Evolutionary conservation across 225 moss, liverwort and hornwort genomes (phyloP).

Genomic region (Pseudoscleropodium purum): DNA sequence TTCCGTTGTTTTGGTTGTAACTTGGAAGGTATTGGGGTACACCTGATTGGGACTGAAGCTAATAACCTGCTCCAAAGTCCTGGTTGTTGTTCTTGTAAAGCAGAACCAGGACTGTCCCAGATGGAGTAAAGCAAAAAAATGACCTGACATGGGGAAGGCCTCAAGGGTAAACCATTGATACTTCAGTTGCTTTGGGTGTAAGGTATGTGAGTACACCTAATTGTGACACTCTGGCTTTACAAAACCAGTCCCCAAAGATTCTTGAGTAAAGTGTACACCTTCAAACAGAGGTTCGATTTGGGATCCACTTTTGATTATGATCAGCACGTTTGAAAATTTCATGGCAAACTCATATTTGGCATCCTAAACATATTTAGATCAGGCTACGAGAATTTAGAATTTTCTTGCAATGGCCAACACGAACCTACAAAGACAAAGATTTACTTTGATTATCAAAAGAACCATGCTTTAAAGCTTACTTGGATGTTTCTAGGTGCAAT

Average conservation of each 20-base stretch:
- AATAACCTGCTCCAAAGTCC: background rate
- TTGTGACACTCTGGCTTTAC: background rate
- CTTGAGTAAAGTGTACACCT: background rate
- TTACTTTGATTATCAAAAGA: background rate
- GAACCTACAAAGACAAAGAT: background rate
- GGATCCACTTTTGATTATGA: background rate
- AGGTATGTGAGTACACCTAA: background rate
- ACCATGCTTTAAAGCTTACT: background rate
- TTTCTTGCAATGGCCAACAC: background rate
- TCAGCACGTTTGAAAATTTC: too few species aligned
- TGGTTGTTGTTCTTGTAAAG: background rate
- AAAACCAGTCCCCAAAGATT: background rate
- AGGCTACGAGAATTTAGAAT: accelerated
- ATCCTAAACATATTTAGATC: too few species aligned
- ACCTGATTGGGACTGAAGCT: background rate
- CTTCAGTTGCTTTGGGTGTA: background rate
- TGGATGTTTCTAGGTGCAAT: background rate
- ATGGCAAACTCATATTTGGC: background rate
- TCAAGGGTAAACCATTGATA: background rate
- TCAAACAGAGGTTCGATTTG: accelerated
- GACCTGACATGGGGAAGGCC: background rate
- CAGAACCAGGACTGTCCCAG: background rate
- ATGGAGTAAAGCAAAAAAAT: background rate
- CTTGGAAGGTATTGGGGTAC: too few species aligned
- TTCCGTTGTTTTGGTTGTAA: too few species aligned